phyloP scores from a whole-genome alignment of 2,329 filamentous ascomycete species.

The Penicillium sp. region DNA sequence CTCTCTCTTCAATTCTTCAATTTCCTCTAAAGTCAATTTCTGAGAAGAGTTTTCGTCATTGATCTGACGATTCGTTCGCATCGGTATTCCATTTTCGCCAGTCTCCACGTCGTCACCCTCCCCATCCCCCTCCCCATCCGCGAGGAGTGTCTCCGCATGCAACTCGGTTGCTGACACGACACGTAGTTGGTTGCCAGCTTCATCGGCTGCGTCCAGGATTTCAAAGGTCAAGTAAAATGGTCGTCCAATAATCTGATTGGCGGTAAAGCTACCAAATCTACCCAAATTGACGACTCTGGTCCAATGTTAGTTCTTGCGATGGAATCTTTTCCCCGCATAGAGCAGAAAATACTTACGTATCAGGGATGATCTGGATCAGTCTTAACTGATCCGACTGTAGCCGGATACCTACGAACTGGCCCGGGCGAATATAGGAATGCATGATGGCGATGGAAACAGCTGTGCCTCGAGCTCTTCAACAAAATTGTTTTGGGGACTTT shows the following conservation, averaged over 20 bases:
- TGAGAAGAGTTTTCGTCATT: constrained; percentile 67
- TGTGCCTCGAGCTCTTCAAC: constrained; percentile 2
- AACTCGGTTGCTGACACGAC: constrained; percentile 78
- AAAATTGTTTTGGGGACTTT: constrained; percentile 18
- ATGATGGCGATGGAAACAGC: constrained; percentile 30
- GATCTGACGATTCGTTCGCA: constrained; percentile 63
- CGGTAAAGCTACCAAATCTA: constrained; percentile 88
- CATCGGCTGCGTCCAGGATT: constrained; percentile 67
- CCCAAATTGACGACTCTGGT: constrained; percentile 78
- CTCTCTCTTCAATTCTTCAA: constrained; percentile 68
- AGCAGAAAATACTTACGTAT: constrained; percentile 56
- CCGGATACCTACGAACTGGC: constrained; percentile 37
- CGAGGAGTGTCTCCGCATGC: constrained; percentile 71
- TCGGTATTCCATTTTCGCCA: constrained; percentile 43
- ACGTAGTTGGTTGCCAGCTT: constrained; percentile 65
- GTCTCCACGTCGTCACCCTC: constrained; percentile 37
- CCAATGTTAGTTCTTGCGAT: constrained; percentile 8
- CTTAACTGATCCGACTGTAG: constrained; percentile 57
- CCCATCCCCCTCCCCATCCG: constrained; percentile 41
- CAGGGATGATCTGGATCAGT: constrained; percentile 58
- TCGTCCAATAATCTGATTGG: constrained; percentile 85
- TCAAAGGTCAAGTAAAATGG: constrained; percentile 92
- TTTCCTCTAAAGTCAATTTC: constrained; percentile 69
- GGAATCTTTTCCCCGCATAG: constrained; percentile 10
- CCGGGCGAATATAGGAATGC: constrained; percentile 40